phyloP scores from a whole-genome alignment of 78 protist genomes.

The Polysphondylium violaceum region DNA sequence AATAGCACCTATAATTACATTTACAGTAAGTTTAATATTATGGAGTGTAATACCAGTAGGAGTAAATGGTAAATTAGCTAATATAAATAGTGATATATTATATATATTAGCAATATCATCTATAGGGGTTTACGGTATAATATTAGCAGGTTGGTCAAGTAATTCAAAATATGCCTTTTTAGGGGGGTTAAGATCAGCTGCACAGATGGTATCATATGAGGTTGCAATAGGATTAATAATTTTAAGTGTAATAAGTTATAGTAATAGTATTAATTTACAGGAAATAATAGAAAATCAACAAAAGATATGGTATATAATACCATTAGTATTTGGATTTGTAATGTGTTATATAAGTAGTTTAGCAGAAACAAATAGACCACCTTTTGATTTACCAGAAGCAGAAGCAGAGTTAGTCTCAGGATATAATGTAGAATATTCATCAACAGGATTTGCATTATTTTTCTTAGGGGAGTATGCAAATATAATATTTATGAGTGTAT shows the following conservation, averaged over 20 bases:
- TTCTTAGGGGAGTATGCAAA: background rate
- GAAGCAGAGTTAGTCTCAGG: conserved; percentile 62
- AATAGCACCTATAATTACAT: conserved; percentile 37
- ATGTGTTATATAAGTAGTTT: conserved; percentile 21
- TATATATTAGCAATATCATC: conserved; percentile 50
- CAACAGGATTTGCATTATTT: conserved; percentile 22
- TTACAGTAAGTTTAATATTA: conserved; percentile 4
- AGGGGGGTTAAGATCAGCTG: conserved; percentile 29
- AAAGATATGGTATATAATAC: conserved; percentile 29
- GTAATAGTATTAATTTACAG: conserved; percentile 1
- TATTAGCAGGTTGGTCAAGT: conserved; percentile 47
- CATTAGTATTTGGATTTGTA: conserved; percentile 9
- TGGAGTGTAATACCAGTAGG: conserved; percentile 38
- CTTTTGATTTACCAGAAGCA: conserved; percentile 37
- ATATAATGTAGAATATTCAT: conserved; percentile 27
- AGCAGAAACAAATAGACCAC: conserved; percentile 58
- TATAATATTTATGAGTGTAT: conserved; percentile 11
- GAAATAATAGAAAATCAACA: conserved; percentile 27
- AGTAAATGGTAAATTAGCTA: background rate
- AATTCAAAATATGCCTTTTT: conserved; percentile 36
- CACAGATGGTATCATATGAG: conserved; percentile 49
- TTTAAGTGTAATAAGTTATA: background rate
- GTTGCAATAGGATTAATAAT: conserved; percentile 45
- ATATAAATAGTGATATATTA: conserved; percentile 18
- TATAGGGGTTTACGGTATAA: conserved; percentile 3